Evolutionary conservation across 2,329 filamentous ascomycete species (phyloP), one percentile per base, ranked within the genome.

Genomic region (Ophiostoma ips): DNA sequence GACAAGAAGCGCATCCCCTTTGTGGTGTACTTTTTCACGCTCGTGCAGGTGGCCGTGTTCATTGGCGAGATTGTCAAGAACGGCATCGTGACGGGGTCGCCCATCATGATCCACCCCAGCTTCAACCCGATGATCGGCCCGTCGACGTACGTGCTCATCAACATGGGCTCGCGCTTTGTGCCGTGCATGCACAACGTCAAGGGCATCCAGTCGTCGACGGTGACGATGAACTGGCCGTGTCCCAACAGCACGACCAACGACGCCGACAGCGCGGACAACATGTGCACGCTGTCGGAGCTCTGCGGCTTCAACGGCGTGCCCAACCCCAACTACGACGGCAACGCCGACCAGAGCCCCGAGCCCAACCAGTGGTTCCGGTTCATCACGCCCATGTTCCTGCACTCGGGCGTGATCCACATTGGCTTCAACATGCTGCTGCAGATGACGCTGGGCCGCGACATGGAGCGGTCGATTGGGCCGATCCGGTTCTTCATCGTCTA

Each of bases 71-170:
- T 98, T 54, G 81, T 85, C 45, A 86, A 83, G 61, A 94, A 89
- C 65, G 83, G 55, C 40, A 52, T 58, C 41, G 35, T 55, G 30
- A 95, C 90, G 1, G 84, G 84, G 49, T 83, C 83, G 21, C 76
- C 83, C 18, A 87, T 87, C 61, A 76, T 81, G 68, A 89, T 81
- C 48, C 77, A 90, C 50, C 92, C 92, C 1, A 75, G 74, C 15
- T 94, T 98, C 70, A 98, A 96, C 67, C 84, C 86, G 52, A 95
- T 98, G 87, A 95, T 98, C 61, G 92, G 92, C 0, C 92, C 92
- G 1, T 95, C 89, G 5, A 77, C 82, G 1, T 87, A 87, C 58
- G 79, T 96, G 21, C 78, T 94, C 59, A 95, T 96, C 70, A 94
- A 94, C 65, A 95, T 98, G 87, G 92, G 92, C 52, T 87, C 89